These are phyloP conservation scores for Gautieria morchelliformis DNA, from an alignment of 768 basidiomycete genomes.

Conservation along the genomic window DNA sequence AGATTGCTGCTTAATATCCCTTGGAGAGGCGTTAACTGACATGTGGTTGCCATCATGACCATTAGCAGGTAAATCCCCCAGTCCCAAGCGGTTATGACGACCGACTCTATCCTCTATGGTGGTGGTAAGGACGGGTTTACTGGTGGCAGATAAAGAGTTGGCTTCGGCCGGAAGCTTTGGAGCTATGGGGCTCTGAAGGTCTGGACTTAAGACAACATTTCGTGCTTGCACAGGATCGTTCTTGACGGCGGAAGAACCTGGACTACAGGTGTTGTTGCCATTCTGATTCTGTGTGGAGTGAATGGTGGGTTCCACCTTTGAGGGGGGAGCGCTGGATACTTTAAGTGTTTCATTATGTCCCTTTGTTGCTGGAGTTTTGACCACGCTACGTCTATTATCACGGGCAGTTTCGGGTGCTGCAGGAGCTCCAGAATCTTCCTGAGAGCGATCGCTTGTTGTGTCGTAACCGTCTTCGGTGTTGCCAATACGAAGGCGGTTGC, in stretches of 20 bases:
- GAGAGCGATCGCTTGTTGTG: not conserved
- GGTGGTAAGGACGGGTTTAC: not conserved
- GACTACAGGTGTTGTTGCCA: not conserved
- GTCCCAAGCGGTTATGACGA: not conserved
- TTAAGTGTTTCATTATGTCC: not conserved
- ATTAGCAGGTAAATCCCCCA: not conserved
- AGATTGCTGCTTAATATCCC: no score
- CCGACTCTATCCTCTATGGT: slow-evolving; percentile 1
- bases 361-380: not conserved
- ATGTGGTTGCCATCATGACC: no score
- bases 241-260: not conserved
- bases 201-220: no score
- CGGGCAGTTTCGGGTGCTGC: not conserved
- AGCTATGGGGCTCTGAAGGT: no score
- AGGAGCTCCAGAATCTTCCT: not conserved
- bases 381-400: not conserved
- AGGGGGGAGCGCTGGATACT: not conserved
- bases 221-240: no score
- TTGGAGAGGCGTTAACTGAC: no score
- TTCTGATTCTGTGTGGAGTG: not conserved
- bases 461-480: slow-evolving; percentile 1
- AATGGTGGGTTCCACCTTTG: not conserved
- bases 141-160: not conserved
- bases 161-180: not conserved
- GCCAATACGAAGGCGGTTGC: not conserved